Conservation (phyloP, 2,329 filamentous ascomycete genomes). For the Alternaria triticina region DNA sequence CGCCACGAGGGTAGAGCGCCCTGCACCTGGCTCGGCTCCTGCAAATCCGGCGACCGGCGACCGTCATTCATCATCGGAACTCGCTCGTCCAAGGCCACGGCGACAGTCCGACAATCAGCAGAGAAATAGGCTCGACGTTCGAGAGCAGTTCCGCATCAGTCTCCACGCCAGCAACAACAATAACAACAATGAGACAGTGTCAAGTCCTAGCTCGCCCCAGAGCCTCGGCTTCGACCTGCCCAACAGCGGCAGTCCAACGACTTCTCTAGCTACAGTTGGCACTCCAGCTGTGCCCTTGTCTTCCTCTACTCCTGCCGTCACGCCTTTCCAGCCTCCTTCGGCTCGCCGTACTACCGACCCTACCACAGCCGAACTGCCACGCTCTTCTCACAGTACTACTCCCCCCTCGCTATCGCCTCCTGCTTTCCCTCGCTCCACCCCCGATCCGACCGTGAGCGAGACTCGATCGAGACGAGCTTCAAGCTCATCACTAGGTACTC, state of each 20-base stretch:
- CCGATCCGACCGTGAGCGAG: conserved; percentile 31
- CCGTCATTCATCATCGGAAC: conserved; percentile 36
- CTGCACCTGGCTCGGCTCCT: conserved; percentile 28
- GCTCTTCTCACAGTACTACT: conserved; percentile 32
- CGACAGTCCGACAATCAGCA: conserved; percentile 52
- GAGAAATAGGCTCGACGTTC: conserved; percentile 51
- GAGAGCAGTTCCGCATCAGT: conserved; percentile 41
- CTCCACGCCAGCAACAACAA: conserved; percentile 21
- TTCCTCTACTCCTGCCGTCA: conserved; percentile 19
- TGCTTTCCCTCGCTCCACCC: conserved; percentile 37
- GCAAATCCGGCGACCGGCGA: conserved; percentile 57
- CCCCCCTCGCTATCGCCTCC: conserved; percentile 32
- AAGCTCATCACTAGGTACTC: conserved; percentile 17
- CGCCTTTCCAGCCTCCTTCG: conserved; percentile 24
- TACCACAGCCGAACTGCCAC: conserved; percentile 23
- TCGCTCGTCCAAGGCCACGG: conserved; percentile 33
- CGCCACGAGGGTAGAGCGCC: conserved; percentile 41
- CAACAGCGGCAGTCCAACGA: conserved; percentile 35
- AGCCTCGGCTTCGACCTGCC: conserved; percentile 34
- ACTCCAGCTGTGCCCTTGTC: conserved; percentile 27
- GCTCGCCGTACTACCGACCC: conserved; percentile 44
- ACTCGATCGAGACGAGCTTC: conserved; percentile 24
- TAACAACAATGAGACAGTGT: conserved; percentile 20
- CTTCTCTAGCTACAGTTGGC: conserved; percentile 31
- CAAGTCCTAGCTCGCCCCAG: conserved; percentile 39